phyloP scores from a whole-genome alignment of 192 early-diverging fungal genomes.

The Paraglomus occultum region DNA sequence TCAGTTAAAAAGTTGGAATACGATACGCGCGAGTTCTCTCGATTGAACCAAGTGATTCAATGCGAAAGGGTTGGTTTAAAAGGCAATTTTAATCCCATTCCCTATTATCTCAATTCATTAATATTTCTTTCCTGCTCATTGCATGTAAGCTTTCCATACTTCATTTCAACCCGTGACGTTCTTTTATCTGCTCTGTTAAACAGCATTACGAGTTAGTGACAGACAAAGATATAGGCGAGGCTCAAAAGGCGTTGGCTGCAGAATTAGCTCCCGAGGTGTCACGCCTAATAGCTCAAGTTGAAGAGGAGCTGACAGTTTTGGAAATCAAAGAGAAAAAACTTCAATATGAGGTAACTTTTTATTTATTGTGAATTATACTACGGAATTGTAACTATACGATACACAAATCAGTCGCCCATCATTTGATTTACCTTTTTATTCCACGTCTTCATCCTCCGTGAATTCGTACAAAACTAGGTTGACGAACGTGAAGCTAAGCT shows the following conservation, averaged over 20 bases:
- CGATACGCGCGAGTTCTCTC: background rate
- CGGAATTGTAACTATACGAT: too few relatives aligned
- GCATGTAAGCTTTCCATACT: too few relatives aligned
- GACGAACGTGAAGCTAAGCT: conserved; percentile 1
- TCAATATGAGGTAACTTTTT: conserved; percentile 6
- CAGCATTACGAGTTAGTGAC: conserved; percentile 20
- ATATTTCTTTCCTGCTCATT: too few relatives aligned
- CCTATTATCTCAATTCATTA: background rate
- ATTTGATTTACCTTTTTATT: background rate
- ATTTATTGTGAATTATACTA: background rate
- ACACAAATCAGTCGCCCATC: background rate
- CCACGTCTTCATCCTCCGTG: too few relatives aligned
- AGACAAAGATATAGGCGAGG: conserved; percentile 12
- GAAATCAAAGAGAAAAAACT: conserved; percentile 1
- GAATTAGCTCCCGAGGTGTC: background rate
- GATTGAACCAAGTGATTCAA: background rate
- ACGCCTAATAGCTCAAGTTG: conserved; percentile 2
- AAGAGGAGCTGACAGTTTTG: conserved; percentile 12
- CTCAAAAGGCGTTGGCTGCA: conserved; percentile 6
- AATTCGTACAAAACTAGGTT: background rate
- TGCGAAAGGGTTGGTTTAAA: conserved; percentile 5
- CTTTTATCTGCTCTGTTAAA: background rate
- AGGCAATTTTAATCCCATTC: background rate
- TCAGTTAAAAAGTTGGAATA: background rate
- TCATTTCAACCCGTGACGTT: too few relatives aligned